These are phyloP conservation scores for Bipolaris gigantea DNA, from an alignment of 2,329 filamentous ascomycete genomes.

Conservation along the genomic window DNA sequence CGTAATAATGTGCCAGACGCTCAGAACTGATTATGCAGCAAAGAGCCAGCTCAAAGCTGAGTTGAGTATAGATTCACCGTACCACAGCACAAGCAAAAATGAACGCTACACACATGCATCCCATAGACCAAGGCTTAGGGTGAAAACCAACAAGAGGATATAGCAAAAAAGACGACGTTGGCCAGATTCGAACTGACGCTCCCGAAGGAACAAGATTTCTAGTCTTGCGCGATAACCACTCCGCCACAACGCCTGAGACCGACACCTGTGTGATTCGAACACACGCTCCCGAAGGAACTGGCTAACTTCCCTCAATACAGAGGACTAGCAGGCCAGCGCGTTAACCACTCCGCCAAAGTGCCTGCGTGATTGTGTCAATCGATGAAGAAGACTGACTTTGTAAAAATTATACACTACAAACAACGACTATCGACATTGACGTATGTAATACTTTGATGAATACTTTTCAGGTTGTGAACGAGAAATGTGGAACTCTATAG, in stretches of 20 bases:
- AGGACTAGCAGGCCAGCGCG: constrained; percentile 32
- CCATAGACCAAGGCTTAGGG: neutral
- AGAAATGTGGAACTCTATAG: neutral
- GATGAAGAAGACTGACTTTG: neutral
- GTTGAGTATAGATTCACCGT: neutral
- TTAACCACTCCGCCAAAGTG: constrained; percentile 27
- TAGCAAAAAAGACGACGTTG: constrained; percentile 35
- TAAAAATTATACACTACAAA: no score
- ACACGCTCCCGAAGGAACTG: constrained; percentile 37
- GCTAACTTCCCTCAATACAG: constrained; percentile 18
- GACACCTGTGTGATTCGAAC: constrained; percentile 38
- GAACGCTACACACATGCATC: neutral
- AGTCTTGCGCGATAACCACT: constrained; percentile 48
- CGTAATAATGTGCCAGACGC: no score
- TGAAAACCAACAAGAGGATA: constrained; percentile 9
- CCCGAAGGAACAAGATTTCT: constrained; percentile 47
- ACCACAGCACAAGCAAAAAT: neutral
- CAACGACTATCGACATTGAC: rapidly evolving
- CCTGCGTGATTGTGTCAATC: constrained; percentile 1
- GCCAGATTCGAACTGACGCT: constrained; percentile 46
- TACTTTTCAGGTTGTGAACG: neutral
- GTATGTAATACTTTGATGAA: no score
- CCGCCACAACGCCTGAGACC: constrained; percentile 39
- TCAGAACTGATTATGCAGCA: neutral
- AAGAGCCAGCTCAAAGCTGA: neutral